These are phyloP conservation scores for Symbiodinium natans DNA, from an alignment of 73 alveolate species.

Conservation along the genomic window DNA sequence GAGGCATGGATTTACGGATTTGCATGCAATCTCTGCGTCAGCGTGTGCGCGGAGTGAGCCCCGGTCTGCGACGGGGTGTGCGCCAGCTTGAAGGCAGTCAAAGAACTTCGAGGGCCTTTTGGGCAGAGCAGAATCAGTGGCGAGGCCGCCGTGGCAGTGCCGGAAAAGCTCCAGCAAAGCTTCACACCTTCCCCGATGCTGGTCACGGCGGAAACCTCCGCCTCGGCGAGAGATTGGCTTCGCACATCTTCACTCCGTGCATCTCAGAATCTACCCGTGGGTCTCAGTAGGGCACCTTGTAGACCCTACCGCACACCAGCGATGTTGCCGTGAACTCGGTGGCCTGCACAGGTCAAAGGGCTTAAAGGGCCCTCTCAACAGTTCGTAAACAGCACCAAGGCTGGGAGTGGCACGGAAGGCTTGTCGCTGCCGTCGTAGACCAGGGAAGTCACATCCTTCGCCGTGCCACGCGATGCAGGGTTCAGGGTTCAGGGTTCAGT, in stretches of 20 bases:
- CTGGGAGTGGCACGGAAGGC: constrained; percentile 23
- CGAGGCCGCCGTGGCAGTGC: too few species aligned
- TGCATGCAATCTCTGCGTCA: too few species aligned
- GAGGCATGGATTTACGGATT: too few species aligned
- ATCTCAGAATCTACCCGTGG: background rate
- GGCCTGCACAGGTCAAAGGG: background rate
- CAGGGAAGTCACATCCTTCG: constrained; percentile 41
- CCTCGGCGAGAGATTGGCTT: background rate
- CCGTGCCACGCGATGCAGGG: too few species aligned
- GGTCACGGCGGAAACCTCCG: constrained; percentile 79
- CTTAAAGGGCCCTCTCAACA: background rate
- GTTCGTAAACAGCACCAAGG: background rate
- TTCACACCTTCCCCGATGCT: constrained; percentile 68
- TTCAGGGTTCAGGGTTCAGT: too few species aligned
- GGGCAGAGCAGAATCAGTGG: too few species aligned
- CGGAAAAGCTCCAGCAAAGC: too few species aligned
- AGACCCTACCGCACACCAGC: constrained; percentile 69
- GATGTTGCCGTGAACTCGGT: constrained; percentile 71
- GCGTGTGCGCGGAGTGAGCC: too few species aligned
- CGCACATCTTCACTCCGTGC: background rate
- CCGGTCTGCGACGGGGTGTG: constrained; percentile 73
- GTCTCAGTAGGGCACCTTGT: background rate
- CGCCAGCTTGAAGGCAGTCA: constrained; percentile 68
- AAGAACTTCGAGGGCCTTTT: constrained; percentile 28
- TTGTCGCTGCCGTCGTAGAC: constrained; percentile 85